Conservation (phyloP, 2,329 filamentous ascomycete species). For the Fusarium ambrosium region DNA sequence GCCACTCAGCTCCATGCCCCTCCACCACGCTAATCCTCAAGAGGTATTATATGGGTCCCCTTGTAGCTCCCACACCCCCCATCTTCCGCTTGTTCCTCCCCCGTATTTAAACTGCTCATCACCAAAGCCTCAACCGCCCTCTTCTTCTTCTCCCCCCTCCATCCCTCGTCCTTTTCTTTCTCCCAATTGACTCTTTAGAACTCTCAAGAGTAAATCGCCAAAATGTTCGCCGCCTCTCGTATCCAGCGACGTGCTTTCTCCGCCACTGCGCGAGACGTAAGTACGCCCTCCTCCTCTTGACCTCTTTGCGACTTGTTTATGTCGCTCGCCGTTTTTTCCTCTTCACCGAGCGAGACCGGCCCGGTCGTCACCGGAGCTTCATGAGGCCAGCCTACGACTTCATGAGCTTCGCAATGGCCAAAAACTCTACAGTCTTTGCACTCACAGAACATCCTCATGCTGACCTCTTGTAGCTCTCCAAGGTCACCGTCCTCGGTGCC, state of each 20-base stretch:
- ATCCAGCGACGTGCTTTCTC: conserved; percentile 86
- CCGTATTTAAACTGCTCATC: conserved; percentile 47
- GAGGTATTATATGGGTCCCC: conserved; percentile 15
- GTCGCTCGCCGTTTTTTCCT: conserved; percentile 23
- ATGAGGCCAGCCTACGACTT: neutral
- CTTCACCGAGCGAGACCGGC: conserved; percentile 38
- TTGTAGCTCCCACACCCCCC: conserved; percentile 36
- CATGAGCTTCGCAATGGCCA: conserved; percentile 2
- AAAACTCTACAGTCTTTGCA: neutral
- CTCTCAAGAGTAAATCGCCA: conserved; percentile 47
- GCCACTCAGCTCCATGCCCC: conserved; percentile 30
- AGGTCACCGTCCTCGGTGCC: conserved; percentile 97
- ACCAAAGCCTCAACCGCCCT: conserved; percentile 31
- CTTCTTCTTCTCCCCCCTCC: conserved; percentile 37
- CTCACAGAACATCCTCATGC: conserved; percentile 10
- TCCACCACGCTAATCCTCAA: conserved; percentile 17
- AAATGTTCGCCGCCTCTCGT: conserved; percentile 80
- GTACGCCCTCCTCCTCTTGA: conserved; percentile 47
- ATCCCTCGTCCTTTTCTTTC: conserved; percentile 40
- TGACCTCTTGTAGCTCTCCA: conserved; percentile 78
- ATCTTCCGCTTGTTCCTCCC: conserved; percentile 33
- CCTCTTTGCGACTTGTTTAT: conserved; percentile 16
- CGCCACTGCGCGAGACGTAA: conserved; percentile 81
- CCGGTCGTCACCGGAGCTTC: conserved; percentile 14
- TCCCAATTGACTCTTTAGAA: conserved; percentile 40